Conservation (phyloP, 345 rosid species). For the Syzygium oleosum region DNA sequence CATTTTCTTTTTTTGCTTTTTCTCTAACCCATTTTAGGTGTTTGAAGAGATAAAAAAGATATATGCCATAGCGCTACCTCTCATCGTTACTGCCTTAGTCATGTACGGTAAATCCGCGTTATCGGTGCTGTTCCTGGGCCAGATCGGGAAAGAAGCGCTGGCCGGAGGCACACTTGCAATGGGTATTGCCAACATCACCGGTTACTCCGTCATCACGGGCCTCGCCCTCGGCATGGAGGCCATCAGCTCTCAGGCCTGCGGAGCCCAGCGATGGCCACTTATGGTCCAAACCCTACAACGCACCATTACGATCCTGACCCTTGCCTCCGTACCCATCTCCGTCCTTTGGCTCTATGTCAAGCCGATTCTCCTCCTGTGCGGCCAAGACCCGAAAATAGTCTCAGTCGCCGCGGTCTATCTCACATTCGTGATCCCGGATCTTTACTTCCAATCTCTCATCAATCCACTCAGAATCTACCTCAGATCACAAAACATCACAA, state of each 20-base stretch:
- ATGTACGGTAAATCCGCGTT: slow-evolving; percentile 33
- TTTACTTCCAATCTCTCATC: slow-evolving; percentile 32
- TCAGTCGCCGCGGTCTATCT: slow-evolving; percentile 35
- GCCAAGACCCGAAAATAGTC: slow-evolving; percentile 40
- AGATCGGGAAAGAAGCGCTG: slow-evolving; percentile 37
- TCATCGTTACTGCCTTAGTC: slow-evolving; percentile 46
- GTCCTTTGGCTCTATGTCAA: slow-evolving; percentile 36
- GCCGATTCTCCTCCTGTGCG: slow-evolving; percentile 26
- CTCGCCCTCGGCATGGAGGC: slow-evolving; percentile 53
- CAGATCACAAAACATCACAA: slow-evolving; percentile 41
- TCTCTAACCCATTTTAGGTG: slow-evolving; percentile 11
- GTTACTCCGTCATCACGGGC: slow-evolving; percentile 47
- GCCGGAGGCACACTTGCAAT: slow-evolving; percentile 53
- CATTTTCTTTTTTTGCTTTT: not conserved
- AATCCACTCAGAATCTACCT: slow-evolving; percentile 42
- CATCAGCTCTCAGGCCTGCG: slow-evolving; percentile 52
- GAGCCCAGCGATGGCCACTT: slow-evolving; percentile 41
- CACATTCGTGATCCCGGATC: slow-evolving; percentile 37
- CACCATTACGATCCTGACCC: slow-evolving; percentile 29
- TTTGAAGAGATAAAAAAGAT: slow-evolving; percentile 43
- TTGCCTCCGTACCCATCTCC: slow-evolving; percentile 40
- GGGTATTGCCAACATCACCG: slow-evolving; percentile 41
- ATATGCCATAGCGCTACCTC: slow-evolving; percentile 31
- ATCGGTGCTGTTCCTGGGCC: slow-evolving; percentile 46
- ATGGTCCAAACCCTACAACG: slow-evolving; percentile 50